These are phyloP conservation scores for Rhynchospora breviuscula DNA, from an alignment of 176 grass and related monocot genomes.

Conservation along the genomic window DNA sequence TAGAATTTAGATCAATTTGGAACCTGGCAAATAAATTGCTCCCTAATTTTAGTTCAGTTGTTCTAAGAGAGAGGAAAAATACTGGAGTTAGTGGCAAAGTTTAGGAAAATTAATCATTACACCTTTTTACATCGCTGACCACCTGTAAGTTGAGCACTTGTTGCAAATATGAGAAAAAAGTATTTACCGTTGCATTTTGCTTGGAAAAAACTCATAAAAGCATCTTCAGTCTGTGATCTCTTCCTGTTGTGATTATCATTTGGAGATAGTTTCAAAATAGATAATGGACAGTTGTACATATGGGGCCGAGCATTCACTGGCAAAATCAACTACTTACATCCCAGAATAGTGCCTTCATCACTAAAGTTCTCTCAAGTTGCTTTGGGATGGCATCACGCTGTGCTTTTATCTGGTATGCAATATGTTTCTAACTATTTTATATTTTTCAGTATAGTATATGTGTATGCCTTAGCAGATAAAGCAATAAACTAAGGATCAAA, in stretches of 20 bases:
- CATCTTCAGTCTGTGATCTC: conserved; percentile 14
- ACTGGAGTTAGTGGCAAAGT: background rate
- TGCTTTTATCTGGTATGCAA: conserved; percentile 62
- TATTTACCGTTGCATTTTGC: background rate
- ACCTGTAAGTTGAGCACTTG: background rate
- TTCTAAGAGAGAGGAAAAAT: background rate
- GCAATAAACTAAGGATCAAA: background rate
- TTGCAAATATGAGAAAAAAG: background rate
- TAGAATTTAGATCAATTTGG: background rate
- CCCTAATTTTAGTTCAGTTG: background rate
- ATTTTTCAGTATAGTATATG: background rate
- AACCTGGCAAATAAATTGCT: background rate
- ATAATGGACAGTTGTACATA: conserved; percentile 64
- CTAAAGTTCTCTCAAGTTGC: conserved; percentile 61
- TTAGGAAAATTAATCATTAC: background rate
- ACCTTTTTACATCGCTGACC: background rate
- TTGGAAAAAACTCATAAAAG: background rate
- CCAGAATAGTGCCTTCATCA: conserved; percentile 33
- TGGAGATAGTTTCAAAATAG: conserved; percentile 35
- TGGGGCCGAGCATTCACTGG: conserved; percentile 78
- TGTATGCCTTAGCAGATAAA: conserved; percentile 6
- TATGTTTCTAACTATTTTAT: conserved; percentile 21
- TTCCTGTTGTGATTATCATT: conserved; percentile 5
- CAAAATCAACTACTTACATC: conserved; percentile 40
- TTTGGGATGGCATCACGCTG: conserved; percentile 91